Evolutionary conservation across 495 filamentous ascomycete species (phyloP).

Genomic region (Aspergillus panamensis): DNA sequence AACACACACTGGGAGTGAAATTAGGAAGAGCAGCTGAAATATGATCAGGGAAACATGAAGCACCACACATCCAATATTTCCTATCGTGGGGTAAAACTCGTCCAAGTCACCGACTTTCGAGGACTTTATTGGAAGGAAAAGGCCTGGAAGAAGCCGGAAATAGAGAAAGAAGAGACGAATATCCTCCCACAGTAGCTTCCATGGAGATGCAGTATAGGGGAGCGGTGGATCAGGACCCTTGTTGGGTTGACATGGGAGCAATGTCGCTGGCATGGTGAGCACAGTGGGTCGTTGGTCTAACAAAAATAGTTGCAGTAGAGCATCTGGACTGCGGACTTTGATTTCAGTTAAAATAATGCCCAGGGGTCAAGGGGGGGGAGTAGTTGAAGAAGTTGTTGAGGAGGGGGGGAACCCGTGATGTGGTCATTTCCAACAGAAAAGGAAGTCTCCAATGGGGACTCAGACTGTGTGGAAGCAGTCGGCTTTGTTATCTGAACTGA

Average conservation of each 20-base stretch:
- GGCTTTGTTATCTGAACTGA: background rate
- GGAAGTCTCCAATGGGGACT: background rate
- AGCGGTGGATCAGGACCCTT: constrained; percentile 10
- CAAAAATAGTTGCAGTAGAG: too few species aligned
- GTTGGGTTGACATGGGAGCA: background rate
- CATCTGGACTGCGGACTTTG: too few species aligned
- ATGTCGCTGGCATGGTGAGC: background rate
- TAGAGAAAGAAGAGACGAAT: constrained; percentile 50
- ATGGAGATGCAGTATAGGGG: constrained; percentile 58
- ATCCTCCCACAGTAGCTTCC: constrained; percentile 52
- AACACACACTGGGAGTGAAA: constrained; percentile 47
- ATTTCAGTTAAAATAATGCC: too few species aligned
- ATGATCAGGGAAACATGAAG: constrained; percentile 51
- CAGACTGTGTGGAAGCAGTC: background rate
- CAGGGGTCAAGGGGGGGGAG: background rate
- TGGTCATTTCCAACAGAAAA: background rate
- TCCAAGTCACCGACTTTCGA: constrained; percentile 41
- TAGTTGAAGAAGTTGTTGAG: background rate
- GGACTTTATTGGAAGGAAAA: constrained; percentile 52
- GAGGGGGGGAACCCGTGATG: background rate
- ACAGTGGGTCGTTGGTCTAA: background rate
- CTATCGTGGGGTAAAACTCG: constrained; percentile 52
- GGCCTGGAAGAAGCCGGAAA: constrained; percentile 47
- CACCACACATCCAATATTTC: constrained; percentile 48
- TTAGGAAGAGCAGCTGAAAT: constrained; percentile 32